Conservation (phyloP, 805 yeast genomes). For the Ogataea nonfermentans region DNA sequence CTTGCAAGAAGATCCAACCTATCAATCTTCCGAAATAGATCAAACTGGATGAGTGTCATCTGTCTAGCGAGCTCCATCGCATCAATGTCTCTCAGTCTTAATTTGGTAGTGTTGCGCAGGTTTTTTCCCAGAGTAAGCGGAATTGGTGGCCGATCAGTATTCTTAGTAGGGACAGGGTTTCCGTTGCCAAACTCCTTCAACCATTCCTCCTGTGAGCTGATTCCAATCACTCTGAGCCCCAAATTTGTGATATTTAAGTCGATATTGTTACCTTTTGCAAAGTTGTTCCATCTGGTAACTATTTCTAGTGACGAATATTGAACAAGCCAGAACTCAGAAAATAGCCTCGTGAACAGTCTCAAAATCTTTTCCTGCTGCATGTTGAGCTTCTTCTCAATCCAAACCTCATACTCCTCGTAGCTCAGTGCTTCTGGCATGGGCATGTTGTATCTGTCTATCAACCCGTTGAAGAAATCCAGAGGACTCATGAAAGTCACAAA, state of each 20-base stretch:
- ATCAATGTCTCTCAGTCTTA: constrained; percentile 65
- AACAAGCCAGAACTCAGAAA: constrained; percentile 69
- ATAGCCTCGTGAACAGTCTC: constrained; percentile 61
- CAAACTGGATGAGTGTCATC: constrained; percentile 74
- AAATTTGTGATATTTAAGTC: constrained; percentile 15
- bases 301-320: constrained; percentile 51
- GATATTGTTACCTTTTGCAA: constrained; percentile 19
- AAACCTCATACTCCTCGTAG: constrained; percentile 73
- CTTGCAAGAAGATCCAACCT: constrained; percentile 73
- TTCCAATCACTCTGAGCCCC: constrained; percentile 25
- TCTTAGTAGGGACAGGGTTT: constrained; percentile 11
- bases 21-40: constrained; percentile 62
- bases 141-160: constrained; percentile 20
- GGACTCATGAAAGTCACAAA: constrained; percentile 74
- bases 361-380: constrained; percentile 68
- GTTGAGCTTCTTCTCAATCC: constrained; percentile 69
- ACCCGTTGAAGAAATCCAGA: constrained; percentile 52
- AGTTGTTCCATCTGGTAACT: constrained; percentile 29
- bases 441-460: constrained; percentile 63
- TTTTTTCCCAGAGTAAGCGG: constrained; percentile 22
- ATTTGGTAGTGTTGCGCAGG: constrained; percentile 31
- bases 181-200: constrained; percentile 22
- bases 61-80: constrained; percentile 80
- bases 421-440: constrained; percentile 87
- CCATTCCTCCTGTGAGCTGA: constrained; percentile 29